These are phyloP conservation scores for Eucalyptus cloeziana DNA, from an alignment of 345 rosid species.

Conservation along the genomic window DNA sequence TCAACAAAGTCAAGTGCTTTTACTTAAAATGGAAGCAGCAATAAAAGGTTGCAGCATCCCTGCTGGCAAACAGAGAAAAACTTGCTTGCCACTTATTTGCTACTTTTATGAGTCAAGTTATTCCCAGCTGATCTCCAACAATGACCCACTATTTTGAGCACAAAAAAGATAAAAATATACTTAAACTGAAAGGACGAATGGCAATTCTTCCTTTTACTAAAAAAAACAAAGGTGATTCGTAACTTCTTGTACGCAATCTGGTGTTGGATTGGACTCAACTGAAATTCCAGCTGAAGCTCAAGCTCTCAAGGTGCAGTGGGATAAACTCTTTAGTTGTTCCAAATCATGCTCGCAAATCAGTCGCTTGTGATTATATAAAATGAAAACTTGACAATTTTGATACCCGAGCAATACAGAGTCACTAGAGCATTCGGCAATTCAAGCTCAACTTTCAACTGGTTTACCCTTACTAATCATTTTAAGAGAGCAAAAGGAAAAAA, in stretches of 20 bases:
- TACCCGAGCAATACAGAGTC: not conserved
- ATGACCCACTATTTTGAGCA: not conserved
- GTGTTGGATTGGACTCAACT: not conserved
- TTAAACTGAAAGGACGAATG: not conserved
- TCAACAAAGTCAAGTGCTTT: not conserved
- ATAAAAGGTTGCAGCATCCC: not conserved
- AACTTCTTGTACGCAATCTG: not conserved
- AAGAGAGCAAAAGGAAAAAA: not conserved
- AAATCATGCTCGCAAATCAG: not conserved
- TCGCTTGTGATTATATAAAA: not conserved
- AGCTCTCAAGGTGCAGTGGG: not conserved
- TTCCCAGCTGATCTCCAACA: not conserved
- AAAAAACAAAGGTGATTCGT: not conserved
- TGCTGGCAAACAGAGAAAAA: not conserved
- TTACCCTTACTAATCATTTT: not conserved
- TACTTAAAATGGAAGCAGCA: not conserved
- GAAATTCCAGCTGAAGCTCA: not conserved
- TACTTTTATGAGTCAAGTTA: not conserved
- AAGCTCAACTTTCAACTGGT: not conserved
- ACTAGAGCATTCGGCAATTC: not conserved
- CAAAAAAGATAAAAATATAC: not conserved
- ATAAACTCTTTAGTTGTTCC: not conserved
- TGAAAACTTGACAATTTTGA: not conserved
- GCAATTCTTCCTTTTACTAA: not conserved
- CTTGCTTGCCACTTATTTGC: not conserved